These are phyloP conservation scores for Citrullus mucosospermus DNA, from an alignment of 306 rosid species.

Conservation along the genomic window DNA sequence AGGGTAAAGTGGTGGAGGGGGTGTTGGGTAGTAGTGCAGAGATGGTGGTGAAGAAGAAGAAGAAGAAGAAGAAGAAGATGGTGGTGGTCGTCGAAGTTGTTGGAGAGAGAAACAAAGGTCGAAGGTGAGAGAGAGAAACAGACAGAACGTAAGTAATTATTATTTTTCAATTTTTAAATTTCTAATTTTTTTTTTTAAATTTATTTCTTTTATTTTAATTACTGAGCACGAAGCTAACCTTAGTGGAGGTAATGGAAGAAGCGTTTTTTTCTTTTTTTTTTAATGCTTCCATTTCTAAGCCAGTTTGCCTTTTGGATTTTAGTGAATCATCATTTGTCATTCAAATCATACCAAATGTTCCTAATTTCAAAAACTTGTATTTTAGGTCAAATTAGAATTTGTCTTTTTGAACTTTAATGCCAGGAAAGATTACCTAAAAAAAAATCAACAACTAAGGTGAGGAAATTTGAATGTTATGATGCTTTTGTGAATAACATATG, in stretches of 20 bases:
- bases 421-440: too few relatives aligned
- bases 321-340: neutral
- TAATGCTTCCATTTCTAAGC: neutral
- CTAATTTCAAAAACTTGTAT: neutral
- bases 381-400: neutral
- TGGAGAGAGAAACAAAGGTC: constrained; percentile 18
- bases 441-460: too few relatives aligned
- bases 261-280: neutral
- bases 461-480: too few relatives aligned
- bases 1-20: constrained; percentile 17
- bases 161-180: neutral
- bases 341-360: neutral
- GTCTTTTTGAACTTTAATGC: neutral
- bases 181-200: neutral
- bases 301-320: neutral
- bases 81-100: constrained; percentile 13
- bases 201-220: neutral
- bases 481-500: too few relatives aligned
- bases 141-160: neutral
- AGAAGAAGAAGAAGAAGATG: neutral
- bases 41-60: constrained; percentile 3
- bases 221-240: neutral
- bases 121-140: neutral
- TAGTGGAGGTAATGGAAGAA: neutral
- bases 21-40: constrained; percentile 7